Conservation (phyloP, 257 asterid genomes). For the Nicotiana knightiana region DNA sequence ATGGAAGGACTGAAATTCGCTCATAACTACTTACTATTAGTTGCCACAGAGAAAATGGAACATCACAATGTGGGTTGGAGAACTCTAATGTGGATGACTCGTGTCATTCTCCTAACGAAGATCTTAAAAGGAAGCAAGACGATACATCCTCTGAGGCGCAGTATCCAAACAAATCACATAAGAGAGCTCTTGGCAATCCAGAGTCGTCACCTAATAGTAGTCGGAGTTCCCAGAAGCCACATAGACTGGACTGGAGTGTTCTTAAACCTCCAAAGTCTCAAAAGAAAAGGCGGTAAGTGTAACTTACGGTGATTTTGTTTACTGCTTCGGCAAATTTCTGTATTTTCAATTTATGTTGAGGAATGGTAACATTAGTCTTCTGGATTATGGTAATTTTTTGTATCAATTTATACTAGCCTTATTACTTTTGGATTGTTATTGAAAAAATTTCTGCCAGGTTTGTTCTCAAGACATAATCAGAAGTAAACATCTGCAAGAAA, state of each 20-base stretch:
- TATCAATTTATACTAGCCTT: background rate
- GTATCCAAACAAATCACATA: slow-evolving; percentile 37
- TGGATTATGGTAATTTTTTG: background rate
- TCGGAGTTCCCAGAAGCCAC: slow-evolving; percentile 36
- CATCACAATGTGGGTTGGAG: slow-evolving; percentile 25
- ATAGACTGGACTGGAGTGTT: slow-evolving; percentile 70
- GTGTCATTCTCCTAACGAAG: slow-evolving; percentile 26
- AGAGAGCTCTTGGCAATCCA: slow-evolving; percentile 23
- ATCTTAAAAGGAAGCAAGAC: slow-evolving; percentile 49
- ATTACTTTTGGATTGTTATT: background rate
- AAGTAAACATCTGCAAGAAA: no score
- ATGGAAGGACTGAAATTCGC: background rate
- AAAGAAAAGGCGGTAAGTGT: slow-evolving; percentile 35
- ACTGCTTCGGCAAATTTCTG: background rate
- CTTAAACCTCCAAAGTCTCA: slow-evolving; percentile 69
- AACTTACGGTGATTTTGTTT: slow-evolving; percentile 14
- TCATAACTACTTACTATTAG: background rate
- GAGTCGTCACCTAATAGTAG: slow-evolving; percentile 32
- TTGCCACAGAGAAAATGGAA: slow-evolving; percentile 48
- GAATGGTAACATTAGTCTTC: background rate
- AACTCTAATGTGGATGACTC: slow-evolving; percentile 28
- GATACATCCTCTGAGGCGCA: slow-evolving; percentile 26
- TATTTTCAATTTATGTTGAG: background rate
- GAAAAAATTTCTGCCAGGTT: no score
- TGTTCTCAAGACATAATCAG: no score